Percentiles rank a stretch among this genome's conserved stretches.
phyloP scores from a whole-genome alignment of 2,329 filamentous ascomycete species.

The Xylaria sp. region DNA sequence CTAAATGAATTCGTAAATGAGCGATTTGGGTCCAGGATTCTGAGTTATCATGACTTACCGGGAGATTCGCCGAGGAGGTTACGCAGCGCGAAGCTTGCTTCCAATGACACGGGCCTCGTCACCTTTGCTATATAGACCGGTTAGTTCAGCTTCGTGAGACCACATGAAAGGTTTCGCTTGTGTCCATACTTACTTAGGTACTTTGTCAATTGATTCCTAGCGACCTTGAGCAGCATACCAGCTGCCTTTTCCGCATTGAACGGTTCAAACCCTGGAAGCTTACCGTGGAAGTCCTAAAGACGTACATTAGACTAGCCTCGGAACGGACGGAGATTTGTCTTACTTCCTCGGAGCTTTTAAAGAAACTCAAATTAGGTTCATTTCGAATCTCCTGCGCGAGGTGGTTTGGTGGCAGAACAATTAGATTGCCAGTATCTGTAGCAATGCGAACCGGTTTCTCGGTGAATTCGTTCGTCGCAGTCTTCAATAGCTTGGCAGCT shows the following conservation, averaged over 20 bases:
- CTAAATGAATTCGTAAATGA: conserved; percentile 40
- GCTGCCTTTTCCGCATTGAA: conserved; percentile 25
- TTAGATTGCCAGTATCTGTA: conserved; percentile 32
- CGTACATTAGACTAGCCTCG: conserved; percentile 11
- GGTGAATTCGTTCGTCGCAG: conserved; percentile 16
- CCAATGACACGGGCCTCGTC: conserved; percentile 36
- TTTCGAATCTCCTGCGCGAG: conserved; percentile 39
- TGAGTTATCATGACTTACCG: conserved; percentile 27
- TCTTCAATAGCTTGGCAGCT: conserved; percentile 27
- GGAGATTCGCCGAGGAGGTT: conserved; percentile 36
- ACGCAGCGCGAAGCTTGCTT: conserved; percentile 36
- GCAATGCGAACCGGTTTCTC: conserved; percentile 33
- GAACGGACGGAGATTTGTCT: neutral
- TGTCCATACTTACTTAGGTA: conserved; percentile 22
- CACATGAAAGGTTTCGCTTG: neutral
- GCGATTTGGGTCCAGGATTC: neutral
- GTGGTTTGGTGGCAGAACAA: conserved; percentile 34
- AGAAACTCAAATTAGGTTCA: conserved; percentile 31
- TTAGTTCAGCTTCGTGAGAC: neutral
- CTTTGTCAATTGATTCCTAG: conserved; percentile 34
- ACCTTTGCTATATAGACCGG: conserved; percentile 26
- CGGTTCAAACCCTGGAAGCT: conserved; percentile 31
- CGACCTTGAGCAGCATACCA: conserved; percentile 30
- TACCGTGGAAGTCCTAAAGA: conserved; percentile 34
- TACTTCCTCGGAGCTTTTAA: conserved; percentile 22